Percentiles rank a stretch among this genome's conserved stretches.
phyloP scores from a whole-genome alignment of 73 alveolate species.

The Symbiodinium pilosum region DNA sequence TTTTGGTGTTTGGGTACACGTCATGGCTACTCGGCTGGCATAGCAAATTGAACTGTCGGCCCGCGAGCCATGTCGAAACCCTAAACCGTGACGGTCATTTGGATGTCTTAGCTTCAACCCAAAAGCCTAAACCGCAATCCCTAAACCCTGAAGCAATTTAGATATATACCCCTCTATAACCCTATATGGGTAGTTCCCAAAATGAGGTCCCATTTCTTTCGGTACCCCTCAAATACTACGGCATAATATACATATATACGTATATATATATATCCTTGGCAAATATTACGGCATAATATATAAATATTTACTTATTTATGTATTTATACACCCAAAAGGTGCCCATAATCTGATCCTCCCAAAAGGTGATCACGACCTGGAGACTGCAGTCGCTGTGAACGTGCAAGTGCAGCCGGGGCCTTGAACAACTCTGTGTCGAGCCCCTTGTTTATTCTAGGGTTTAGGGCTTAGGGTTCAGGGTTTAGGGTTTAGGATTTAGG shows the following conservation, averaged over 20 bases:
- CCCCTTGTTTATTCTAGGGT: not conserved
- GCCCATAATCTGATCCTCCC: not conserved
- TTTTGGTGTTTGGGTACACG: too few species aligned
- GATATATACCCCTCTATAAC: not conserved
- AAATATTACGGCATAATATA: too few species aligned
- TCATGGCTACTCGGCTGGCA: too few species aligned
- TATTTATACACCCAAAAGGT: too few species aligned
- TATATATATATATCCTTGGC: too few species aligned
- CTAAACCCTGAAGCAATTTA: not conserved
- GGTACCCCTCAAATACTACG: too few species aligned
- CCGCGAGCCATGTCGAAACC: too few species aligned
- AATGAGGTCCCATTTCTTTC: too few species aligned
- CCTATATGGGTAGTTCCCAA: too few species aligned
- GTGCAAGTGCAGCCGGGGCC: conserved; percentile 47
- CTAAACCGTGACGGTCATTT: not conserved
- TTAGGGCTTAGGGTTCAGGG: not conserved
- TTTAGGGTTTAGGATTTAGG: not conserved
- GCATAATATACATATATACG: too few species aligned
- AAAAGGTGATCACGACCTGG: conserved; percentile 65
- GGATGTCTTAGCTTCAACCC: not conserved
- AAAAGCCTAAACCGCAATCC: not conserved
- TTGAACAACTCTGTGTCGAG: not conserved
- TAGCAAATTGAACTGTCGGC: too few species aligned
- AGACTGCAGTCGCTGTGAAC: conserved; percentile 75
- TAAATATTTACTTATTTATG: too few species aligned